Evolutionary conservation across 1,284 basidiomycete genomes (phyloP), one percentile per base, ranked within the genome.

Genomic region (Rhizoctonia solani): DNA sequence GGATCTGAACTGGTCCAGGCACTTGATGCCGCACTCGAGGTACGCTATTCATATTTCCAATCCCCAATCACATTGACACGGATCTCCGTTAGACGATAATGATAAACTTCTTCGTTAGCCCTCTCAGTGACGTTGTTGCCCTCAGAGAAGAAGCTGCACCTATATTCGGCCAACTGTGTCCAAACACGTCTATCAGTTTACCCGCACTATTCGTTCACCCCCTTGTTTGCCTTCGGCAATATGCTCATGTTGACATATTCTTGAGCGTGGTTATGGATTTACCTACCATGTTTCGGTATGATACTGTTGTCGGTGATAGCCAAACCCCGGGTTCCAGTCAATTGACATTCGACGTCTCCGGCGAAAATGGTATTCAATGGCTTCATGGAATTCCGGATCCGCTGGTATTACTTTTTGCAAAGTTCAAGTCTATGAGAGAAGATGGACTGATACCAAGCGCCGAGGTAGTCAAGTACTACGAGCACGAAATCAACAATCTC

Each of bases 381-480:
- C 37, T 56, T 37, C 21, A 56, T 29, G 54, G 54, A 9, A 39
- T 44, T n/a, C 54, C 54, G 14, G 54, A 56, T 23, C 54, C 19
- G 2, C 44, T 56, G 9, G 25, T 56, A 5, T 16, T 56, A 13
- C n/a, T 56, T 34, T 19, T 56, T 3, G 54, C 54, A 11, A 34
- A 39, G 32, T 42, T 56, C 21, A 25, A 42, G 6, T 29, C 29
- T 25, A 16, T 56, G 37, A 25, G 34, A 4, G 34, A 56, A 29
- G 37, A 44, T n/a, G 34, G 34, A n/a, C 13, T 9, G 1, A 27
- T 56, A 19, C 11, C 44, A 27, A 13, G 29, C 11, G 54, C 41
- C 9, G 14, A 29, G 13, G 14, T 39, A 16, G 19, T 63, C 23
- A 16, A 25, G 16, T 46, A 63, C 39, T 37, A 30, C 23, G 54